Evolutionary conservation across 768 basidiomycete genomes (phyloP).

Genomic region (Hemileccinum impolitum): DNA sequence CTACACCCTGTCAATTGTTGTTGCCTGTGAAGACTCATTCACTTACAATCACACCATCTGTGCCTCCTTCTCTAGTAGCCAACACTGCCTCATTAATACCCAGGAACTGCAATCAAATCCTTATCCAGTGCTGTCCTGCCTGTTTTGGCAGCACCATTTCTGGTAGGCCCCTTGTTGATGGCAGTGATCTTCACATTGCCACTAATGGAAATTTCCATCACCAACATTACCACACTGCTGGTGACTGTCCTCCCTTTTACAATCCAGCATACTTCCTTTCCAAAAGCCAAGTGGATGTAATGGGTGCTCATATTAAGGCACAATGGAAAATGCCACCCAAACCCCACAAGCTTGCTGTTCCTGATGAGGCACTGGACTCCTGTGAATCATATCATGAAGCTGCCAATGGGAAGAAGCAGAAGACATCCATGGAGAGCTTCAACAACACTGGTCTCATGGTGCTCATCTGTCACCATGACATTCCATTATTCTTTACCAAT

Average conservation of each 20-base stretch:
- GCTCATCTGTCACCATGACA: slow-evolving; percentile 35
- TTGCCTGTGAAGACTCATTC: too few relatives aligned
- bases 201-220: slow-evolving; percentile 41
- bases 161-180: slow-evolving; percentile 10
- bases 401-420: slow-evolving; percentile 9
- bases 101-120: too few relatives aligned
- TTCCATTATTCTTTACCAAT: slow-evolving; percentile 36
- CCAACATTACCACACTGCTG: slow-evolving; percentile 27
- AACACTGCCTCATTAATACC: too few relatives aligned
- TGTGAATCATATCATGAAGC: slow-evolving; percentile 28
- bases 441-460: slow-evolving; percentile 38
- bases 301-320: slow-evolving; percentile 27
- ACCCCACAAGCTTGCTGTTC: slow-evolving; percentile 23
- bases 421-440: slow-evolving; percentile 21
- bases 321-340: slow-evolving; percentile 19
- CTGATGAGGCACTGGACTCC: slow-evolving; percentile 35
- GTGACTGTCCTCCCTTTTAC: slow-evolving; percentile 32
- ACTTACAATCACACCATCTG: too few relatives aligned
- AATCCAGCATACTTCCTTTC: slow-evolving; percentile 33
- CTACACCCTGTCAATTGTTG: too few relatives aligned
- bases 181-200: slow-evolving; percentile 37
- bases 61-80: too few relatives aligned
- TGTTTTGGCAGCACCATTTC: slow-evolving; percentile 23
- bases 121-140: slow-evolving; percentile 27
- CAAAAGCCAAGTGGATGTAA: slow-evolving; percentile 32